Percentiles rank a stretch among this genome's conserved stretches.
These are phyloP conservation scores for Phytophthora palmivora DNA, from an alignment of 352 stramenopile genomes.

Conservation along the genomic window DNA sequence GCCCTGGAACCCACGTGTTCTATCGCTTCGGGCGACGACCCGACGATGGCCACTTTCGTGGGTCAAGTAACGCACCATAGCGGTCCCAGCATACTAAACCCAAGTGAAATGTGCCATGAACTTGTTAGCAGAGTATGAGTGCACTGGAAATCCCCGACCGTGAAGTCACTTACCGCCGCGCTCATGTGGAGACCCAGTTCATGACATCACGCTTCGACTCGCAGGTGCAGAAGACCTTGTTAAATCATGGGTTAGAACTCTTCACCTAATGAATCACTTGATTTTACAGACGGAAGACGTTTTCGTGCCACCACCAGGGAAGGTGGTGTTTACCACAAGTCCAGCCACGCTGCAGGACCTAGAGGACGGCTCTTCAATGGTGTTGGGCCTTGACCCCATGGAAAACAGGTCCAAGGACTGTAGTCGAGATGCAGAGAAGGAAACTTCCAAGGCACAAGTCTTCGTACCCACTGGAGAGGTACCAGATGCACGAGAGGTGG, in stretches of 20 bases:
- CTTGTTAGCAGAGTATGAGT: conserved; percentile 46
- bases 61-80: conserved; percentile 14
- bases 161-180: conserved; percentile 75
- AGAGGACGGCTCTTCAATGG: conserved; percentile 35
- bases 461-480: conserved; percentile 58
- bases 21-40: background rate
- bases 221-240: conserved; percentile 40
- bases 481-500: conserved; percentile 51
- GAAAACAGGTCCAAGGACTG: conserved; percentile 37
- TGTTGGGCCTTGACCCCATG: conserved; percentile 18
- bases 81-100: conserved; percentile 19
- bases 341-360: conserved; percentile 47
- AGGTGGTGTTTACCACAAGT: conserved; percentile 45
- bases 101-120: conserved; percentile 25
- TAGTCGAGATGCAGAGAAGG: conserved; percentile 25
- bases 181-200: conserved; percentile 57
- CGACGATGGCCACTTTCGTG: conserved; percentile 6
- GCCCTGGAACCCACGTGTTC: background rate
- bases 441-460: conserved; percentile 21
- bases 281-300: conserved; percentile 37
- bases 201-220: conserved; percentile 65
- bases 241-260: conserved; percentile 2
- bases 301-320: conserved; percentile 33
- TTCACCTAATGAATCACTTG: conserved; percentile 12
- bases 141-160: conserved; percentile 52